phyloP scores from a whole-genome alignment of 257 asterid genomes.

The Nicotiana paniculata region DNA sequence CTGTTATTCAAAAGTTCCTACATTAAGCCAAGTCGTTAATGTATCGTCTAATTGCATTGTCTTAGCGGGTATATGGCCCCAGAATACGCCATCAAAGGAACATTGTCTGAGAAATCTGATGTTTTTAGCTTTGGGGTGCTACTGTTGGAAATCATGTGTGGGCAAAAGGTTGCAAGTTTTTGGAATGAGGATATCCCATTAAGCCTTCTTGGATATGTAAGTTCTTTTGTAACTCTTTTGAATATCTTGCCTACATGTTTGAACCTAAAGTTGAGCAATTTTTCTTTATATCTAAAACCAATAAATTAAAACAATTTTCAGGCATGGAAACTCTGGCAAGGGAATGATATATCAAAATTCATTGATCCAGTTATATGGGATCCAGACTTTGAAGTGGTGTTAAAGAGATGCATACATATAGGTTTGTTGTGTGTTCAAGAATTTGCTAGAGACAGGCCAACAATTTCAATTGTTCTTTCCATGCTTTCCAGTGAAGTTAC shows the following conservation, averaged over 20 bases:
- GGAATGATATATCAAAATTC: conserved; percentile 27
- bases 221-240: conserved; percentile 4
- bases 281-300: neutral
- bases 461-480: conserved; percentile 31
- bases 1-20: neutral
- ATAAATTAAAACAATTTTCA: conserved; percentile 3
- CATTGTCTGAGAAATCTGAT: conserved; percentile 52
- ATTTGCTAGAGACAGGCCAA: conserved; percentile 43
- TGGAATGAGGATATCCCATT: conserved; percentile 35
- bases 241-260: neutral
- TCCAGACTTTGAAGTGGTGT: conserved; percentile 21
- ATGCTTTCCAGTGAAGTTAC: conserved; percentile 39
- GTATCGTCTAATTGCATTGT: neutral
- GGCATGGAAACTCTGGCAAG: conserved; percentile 60
- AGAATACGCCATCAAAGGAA: conserved; percentile 63
- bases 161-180: conserved; percentile 44
- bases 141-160: conserved; percentile 49
- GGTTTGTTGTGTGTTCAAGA: conserved; percentile 58
- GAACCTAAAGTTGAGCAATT: too few relatives aligned
- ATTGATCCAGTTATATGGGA: conserved; percentile 37
- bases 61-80: conserved; percentile 66
- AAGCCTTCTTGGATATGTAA: conserved; percentile 57
- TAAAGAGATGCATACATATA: conserved; percentile 36
- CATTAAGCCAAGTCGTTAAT: neutral
- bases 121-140: conserved; percentile 56